Conservation (phyloP, 768 basidiomycete genomes). For the Agaricus subrufescens region DNA sequence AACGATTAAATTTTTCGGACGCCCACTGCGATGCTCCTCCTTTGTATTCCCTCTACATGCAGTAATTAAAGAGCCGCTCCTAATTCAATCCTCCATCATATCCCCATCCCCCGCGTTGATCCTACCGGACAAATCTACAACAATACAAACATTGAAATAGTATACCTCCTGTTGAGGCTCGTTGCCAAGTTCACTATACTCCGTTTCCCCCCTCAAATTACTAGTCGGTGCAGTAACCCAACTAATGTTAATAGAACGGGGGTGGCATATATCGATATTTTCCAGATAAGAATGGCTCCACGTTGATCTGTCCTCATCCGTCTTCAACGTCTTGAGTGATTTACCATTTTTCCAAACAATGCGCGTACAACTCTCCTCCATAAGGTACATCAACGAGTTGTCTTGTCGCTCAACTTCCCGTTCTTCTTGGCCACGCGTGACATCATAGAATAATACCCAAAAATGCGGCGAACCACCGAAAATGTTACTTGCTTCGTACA, state of each 20-base stretch:
- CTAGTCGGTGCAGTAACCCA: constrained; percentile 1
- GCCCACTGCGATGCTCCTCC: no score
- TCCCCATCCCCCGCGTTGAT: no score
- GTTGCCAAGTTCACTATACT: background rate
- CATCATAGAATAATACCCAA: background rate
- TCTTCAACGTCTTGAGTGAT: background rate
- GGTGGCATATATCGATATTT: background rate
- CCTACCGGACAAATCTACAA: background rate
- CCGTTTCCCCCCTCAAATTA: background rate
- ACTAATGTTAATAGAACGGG: background rate
- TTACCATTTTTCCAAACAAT: constrained; percentile 1
- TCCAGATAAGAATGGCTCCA: background rate
- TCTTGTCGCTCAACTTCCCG: background rate
- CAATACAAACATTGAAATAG: constrained; percentile 2
- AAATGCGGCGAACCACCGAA: background rate
- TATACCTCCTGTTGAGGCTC: background rate
- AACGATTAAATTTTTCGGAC: no score
- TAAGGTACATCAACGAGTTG: background rate
- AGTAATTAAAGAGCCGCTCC: no score
- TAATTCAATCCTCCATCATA: no score
- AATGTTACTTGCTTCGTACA: constrained; percentile 13
- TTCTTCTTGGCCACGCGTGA: background rate
- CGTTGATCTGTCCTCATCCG: background rate
- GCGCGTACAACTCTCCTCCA: background rate
- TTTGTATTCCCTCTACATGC: no score